A percentile compares a stretch with the other conserved stretches of the same genome.
Evolutionary conservation across 495 filamentous ascomycete species (phyloP).

Genomic region (Neurospora sp.): DNA sequence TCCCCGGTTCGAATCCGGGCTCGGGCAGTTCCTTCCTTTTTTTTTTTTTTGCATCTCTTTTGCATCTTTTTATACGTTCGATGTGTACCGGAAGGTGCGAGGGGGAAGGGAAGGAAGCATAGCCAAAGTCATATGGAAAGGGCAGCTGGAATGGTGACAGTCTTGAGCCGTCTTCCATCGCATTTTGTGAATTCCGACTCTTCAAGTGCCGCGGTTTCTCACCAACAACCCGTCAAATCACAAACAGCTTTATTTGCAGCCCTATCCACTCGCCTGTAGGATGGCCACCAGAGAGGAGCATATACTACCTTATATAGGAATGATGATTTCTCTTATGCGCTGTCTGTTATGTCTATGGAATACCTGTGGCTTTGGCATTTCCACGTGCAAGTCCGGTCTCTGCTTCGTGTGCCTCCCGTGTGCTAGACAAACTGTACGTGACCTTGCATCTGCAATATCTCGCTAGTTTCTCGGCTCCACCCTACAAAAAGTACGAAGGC

Average conservation of each 20-base stretch:
- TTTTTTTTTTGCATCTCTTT: not conserved
- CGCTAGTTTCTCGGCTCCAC: not conserved
- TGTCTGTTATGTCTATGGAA: not conserved
- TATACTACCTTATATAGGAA: not conserved
- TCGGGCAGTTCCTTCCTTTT: not conserved
- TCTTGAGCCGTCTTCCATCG: not conserved
- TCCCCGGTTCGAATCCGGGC: not conserved
- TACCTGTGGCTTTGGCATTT: not conserved
- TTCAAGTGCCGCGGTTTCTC: not conserved
- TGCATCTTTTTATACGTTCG: not conserved
- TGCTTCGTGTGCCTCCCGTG: not conserved
- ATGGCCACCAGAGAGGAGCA: not conserved
- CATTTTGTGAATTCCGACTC: not conserved
- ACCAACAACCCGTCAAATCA: not conserved
- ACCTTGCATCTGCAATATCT: not conserved
- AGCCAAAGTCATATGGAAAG: not conserved
- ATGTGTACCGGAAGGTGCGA: not conserved
- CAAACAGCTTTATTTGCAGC: not conserved
- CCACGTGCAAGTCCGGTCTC: not conserved
- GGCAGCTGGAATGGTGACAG: not conserved
- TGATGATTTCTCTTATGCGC: not conserved
- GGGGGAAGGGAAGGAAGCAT: not conserved
- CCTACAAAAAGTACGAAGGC: not conserved
- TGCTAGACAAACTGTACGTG: not conserved
- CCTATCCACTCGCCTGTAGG: not conserved